phyloP scores from a whole-genome alignment of 352 stramenopile genomes.

The Phytopythium cucurbitacearum region DNA sequence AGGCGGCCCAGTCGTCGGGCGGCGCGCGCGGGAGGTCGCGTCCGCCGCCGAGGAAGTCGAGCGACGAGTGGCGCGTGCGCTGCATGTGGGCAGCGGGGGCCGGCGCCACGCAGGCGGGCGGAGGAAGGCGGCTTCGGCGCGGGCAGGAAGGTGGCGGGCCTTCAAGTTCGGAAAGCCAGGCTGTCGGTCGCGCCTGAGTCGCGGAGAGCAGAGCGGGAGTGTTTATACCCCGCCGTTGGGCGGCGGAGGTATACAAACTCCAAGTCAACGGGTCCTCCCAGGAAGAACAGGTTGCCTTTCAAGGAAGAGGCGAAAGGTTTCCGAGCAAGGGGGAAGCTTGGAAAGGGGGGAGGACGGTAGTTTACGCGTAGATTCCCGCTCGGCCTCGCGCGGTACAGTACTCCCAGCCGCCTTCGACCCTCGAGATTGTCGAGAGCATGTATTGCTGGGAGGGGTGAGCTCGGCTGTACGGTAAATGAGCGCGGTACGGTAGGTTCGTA shows the following conservation, averaged over 20 bases:
- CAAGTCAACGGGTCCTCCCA: not conserved
- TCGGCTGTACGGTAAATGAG: no score
- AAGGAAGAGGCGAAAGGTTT: not conserved
- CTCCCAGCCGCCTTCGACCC: no score
- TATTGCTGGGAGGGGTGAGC: no score
- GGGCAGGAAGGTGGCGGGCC: not conserved
- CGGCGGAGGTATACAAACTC: not conserved
- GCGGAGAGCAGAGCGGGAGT: not conserved
- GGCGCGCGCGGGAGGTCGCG: constrained; percentile 4
- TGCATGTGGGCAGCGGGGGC: constrained; percentile 27
- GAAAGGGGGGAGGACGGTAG: no score
- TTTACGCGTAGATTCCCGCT: no score
- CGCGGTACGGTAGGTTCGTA: no score
- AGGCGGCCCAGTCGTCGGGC: constrained; percentile 56
- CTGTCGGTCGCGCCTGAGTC: constrained; percentile 1
- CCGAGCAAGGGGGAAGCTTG: no score
- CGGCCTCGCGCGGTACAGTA: no score
- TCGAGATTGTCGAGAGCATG: no score
- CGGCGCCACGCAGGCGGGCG: constrained; percentile 3
- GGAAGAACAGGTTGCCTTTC: not conserved
- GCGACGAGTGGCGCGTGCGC: constrained; percentile 54
- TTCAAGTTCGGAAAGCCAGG: constrained; percentile 32
- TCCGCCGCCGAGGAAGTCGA: constrained; percentile 36
- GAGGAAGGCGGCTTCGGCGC: not conserved
- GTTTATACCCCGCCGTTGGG: constrained; percentile 5